Percentiles rank a stretch among this genome's conserved stretches.
Evolutionary conservation across 768 basidiomycete species (phyloP).

Genomic region (Harrya chromipes): DNA sequence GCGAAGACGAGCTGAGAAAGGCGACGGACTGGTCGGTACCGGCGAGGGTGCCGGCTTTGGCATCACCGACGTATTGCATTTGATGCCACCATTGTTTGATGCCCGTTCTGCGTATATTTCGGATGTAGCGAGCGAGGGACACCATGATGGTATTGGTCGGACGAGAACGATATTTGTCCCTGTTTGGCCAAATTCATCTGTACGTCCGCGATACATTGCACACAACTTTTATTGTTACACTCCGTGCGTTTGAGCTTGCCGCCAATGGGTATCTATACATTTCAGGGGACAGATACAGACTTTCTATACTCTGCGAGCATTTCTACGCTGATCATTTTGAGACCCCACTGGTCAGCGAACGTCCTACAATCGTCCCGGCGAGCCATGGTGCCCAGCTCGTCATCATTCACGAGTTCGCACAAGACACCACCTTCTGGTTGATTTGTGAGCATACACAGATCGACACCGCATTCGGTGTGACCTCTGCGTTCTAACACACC

Average conservation of each 20-base stretch:
- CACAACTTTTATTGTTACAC: too few relatives aligned
- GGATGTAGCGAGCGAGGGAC: conserved; percentile 72
- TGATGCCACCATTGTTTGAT: conserved; percentile 87
- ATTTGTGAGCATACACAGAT: conserved; percentile 77
- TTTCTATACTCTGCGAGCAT: conserved; percentile 53
- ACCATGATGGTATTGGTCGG: conserved; percentile 44
- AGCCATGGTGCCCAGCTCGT: conserved; percentile 89
- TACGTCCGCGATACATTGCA: too few relatives aligned
- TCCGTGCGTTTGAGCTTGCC: too few relatives aligned
- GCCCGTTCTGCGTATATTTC: conserved; percentile 72
- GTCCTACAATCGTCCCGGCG: conserved; percentile 87
- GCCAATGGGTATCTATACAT: too few relatives aligned
- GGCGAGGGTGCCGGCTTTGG: conserved; percentile 75
- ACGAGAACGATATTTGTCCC: conserved; percentile 15
- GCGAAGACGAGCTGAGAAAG: neutral
- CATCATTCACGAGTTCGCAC: conserved; percentile 94
- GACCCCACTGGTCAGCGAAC: conserved; percentile 86
- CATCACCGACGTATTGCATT: conserved; percentile 92
- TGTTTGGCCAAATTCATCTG: conserved; percentile 23
- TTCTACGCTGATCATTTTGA: conserved; percentile 95
- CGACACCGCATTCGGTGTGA: conserved; percentile 90
- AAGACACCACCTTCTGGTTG: conserved; percentile 67
- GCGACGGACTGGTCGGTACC: conserved; percentile 79
- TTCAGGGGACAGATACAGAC: too few relatives aligned
- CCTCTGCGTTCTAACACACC: conserved; percentile 87